Percentiles rank a stretch among this genome's conserved stretches.
phyloP scores from a whole-genome alignment of 345 rosid genomes.

The Microcos paniculata region DNA sequence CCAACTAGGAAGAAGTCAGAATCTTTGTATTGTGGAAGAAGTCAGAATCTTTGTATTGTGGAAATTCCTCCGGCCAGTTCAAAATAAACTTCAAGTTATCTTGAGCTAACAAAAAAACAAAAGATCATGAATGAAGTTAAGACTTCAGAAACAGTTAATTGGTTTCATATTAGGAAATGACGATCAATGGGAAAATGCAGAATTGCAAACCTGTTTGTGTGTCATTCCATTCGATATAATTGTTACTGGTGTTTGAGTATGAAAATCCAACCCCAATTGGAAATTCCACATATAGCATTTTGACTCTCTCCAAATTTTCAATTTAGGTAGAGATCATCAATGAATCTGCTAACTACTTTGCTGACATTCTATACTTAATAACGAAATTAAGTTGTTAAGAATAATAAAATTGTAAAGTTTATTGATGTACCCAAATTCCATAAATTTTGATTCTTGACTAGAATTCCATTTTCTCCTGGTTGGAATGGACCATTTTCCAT shows the following conservation, averaged over 20 bases:
- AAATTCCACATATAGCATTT: slow-evolving; percentile 9
- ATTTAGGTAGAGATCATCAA: background rate
- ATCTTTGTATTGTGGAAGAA: slow-evolving; percentile 28
- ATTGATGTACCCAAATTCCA: slow-evolving; percentile 27
- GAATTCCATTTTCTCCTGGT: slow-evolving; percentile 29
- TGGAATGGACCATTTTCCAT: slow-evolving; percentile 40
- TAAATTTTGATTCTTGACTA: slow-evolving; percentile 32
- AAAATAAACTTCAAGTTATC: slow-evolving; percentile 36
- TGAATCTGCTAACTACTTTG: background rate
- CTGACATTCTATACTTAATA: background rate
- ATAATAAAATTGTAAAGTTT: background rate
- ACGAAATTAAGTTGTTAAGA: background rate
- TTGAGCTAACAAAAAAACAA: slow-evolving; percentile 17
- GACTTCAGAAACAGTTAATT: background rate
- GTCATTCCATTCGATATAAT: slow-evolving; percentile 8
- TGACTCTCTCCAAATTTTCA: background rate
- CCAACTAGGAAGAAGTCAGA: slow-evolving; percentile 35
- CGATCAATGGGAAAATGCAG: background rate
- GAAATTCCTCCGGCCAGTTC: slow-evolving; percentile 40
- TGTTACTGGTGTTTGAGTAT: background rate
- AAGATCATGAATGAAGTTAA: background rate
- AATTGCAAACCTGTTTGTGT: background rate
- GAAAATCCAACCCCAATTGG: slow-evolving; percentile 16
- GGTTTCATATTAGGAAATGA: background rate
- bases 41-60: slow-evolving; percentile 23